Percentiles rank a stretch among this genome's conserved stretches.
Conservation (phyloP, 129 eudicot species). For the Centrapalus pauciflorus region DNA sequence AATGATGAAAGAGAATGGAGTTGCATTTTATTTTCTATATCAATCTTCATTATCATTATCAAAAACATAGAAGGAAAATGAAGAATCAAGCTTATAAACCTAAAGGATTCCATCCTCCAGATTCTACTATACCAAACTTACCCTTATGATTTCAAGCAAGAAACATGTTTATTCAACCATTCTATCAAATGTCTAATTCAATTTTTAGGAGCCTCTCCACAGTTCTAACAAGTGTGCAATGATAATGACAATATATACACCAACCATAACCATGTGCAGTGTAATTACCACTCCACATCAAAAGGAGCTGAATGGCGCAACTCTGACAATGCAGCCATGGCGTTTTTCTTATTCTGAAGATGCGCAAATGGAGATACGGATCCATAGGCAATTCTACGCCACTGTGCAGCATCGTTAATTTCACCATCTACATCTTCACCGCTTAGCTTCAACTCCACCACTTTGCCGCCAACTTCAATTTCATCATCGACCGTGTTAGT, state of each 20-base stretch:
- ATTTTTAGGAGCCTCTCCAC: not conserved
- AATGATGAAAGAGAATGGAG: too few species aligned
- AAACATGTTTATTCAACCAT: not conserved
- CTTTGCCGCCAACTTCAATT: slow-evolving; percentile 45
- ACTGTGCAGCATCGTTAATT: slow-evolving; percentile 38
- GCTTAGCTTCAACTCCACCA: slow-evolving; percentile 74
- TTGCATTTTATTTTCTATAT: too few species aligned
- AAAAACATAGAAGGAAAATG: too few species aligned
- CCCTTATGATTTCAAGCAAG: not conserved
- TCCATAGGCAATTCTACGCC: slow-evolving; percentile 84
- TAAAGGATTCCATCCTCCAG: too few species aligned
- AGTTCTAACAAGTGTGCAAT: not conserved
- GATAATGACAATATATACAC: not conserved
- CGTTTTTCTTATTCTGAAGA: slow-evolving; percentile 76
- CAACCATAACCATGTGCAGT: not conserved
- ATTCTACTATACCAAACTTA: too few species aligned
- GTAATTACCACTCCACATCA: slow-evolving; percentile 51
- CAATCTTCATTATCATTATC: too few species aligned
- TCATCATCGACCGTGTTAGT: slow-evolving; percentile 2
- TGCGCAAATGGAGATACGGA: slow-evolving; percentile 85
- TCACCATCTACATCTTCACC: slow-evolving; percentile 42
- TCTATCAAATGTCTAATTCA: too few species aligned
- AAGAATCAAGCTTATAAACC: too few species aligned
- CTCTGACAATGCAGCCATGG: slow-evolving; percentile 34
- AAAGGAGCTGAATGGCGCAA: slow-evolving; percentile 31